These are phyloP conservation scores for Cetradonia linearis DNA, from an alignment of 495 filamentous ascomycete genomes.

Conservation along the genomic window DNA sequence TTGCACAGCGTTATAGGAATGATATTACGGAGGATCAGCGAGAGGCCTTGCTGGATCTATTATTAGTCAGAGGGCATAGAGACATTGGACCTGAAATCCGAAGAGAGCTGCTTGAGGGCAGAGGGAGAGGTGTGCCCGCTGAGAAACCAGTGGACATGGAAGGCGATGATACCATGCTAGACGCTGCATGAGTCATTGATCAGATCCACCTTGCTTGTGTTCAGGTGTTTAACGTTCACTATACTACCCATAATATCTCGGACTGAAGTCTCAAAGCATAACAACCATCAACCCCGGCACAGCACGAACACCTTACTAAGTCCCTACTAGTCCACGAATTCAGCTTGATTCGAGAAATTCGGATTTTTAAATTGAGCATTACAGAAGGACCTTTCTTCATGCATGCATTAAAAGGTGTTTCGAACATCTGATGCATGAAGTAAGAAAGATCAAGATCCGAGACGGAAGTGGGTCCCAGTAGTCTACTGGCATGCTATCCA, in stretches of 20 bases:
- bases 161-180: slow-evolving; percentile 83
- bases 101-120: slow-evolving; percentile 78
- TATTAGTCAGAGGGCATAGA: slow-evolving; percentile 79
- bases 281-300: neutral
- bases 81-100: slow-evolving; percentile 84
- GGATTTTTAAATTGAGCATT: neutral
- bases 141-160: slow-evolving; percentile 47
- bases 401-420: neutral
- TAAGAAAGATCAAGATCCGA: neutral
- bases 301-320: neutral
- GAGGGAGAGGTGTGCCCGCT: slow-evolving; percentile 69
- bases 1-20: slow-evolving; percentile 88
- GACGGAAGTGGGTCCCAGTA: neutral
- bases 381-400: neutral
- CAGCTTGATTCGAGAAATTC: neutral
- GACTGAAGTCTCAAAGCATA: neutral
- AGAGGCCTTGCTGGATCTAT: slow-evolving; percentile 79
- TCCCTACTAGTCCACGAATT: neutral
- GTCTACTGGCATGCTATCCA: neutral
- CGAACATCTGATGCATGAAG: neutral
- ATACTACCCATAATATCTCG: neutral
- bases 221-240: neutral
- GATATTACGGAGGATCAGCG: slow-evolving; percentile 89
- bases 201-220: neutral
- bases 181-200: neutral